Evolutionary conservation across 768 basidiomycete genomes (phyloP), one percentile per base, ranked within the genome.

Genomic region (Boletus huronensis): DNA sequence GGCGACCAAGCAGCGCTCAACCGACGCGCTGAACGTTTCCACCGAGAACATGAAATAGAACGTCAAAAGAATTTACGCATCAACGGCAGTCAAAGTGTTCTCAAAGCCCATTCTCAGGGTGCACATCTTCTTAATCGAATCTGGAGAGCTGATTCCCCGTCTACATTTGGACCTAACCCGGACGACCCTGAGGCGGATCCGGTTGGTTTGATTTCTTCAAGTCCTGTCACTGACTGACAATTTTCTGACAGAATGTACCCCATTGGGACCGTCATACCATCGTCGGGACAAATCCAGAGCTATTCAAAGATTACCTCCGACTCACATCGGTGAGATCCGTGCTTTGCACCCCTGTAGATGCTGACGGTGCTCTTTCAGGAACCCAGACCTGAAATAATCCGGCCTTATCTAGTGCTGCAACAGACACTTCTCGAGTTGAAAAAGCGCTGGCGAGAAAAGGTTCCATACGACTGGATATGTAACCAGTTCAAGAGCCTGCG

Each of bases 401-500:
- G 97, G 41, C 97, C 97, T 26, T 87, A 92, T 60, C 70, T 79
- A 50, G 77, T 98, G 34, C 80, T 99, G 31, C 83, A 89, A 70
- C 82, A 87, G 71, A 97, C 97, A 8, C 80, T 98, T 43, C 71
- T 80, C 42, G 86, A 93, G 63, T 80, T 99, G 47, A 98, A 97
- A 74, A 79, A 78, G 50, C 87, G 87, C 54, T 98, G 96, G 93
- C 80, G 84, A 63, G 80, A 88, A 60, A 90, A 89, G 59, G 65
- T 70, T 32, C 71, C 77, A 0, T 97, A 98, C 66, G 74, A 81
- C 53, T 99, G 93, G 87, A 92, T 98, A 67, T 94, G 96, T 69
- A 97, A 90, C 66, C 97, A 99, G 72, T 93, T 99, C 76, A 98
- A 99, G 79, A 93, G 90, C 69, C 75, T 99, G 54, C 85, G 97